These are phyloP conservation scores for Heliamphora exappendiculata DNA, from an alignment of 148 eudicot genomes.

Conservation along the genomic window DNA sequence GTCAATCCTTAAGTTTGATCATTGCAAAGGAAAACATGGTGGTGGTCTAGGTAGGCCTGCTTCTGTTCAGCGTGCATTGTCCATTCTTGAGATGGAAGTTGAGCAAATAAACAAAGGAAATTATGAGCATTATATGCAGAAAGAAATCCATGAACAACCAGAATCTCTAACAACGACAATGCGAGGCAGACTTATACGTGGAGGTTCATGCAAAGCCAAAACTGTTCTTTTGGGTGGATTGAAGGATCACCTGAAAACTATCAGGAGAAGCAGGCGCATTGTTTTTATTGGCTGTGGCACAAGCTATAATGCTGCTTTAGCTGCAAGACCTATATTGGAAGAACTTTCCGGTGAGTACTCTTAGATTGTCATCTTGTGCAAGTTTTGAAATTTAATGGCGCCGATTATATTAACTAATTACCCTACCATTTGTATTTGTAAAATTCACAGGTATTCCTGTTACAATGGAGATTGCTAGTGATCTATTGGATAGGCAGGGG, in stretches of 20 bases:
- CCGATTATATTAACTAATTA: neutral
- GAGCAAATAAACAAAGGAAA: constrained; percentile 91
- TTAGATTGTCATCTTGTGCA: constrained; percentile 6
- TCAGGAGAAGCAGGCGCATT: constrained; percentile 90
- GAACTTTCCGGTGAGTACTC: constrained; percentile 82
- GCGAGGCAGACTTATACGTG: constrained; percentile 95
- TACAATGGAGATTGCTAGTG: constrained; percentile 97
- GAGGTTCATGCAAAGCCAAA: constrained; percentile 80
- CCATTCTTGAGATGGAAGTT: constrained; percentile 91
- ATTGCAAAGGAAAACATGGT: constrained; percentile 47
- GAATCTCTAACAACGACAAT: constrained; percentile 89
- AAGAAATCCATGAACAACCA: constrained; percentile 89
- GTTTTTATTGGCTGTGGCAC: constrained; percentile 98
- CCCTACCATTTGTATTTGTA: neutral
- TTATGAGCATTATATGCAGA: constrained; percentile 90
- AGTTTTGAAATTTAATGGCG: neutral
- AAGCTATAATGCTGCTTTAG: constrained; percentile 97
- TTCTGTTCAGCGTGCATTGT: constrained; percentile 78
- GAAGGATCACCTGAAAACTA: constrained; percentile 91
- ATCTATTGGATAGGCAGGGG: constrained; percentile 93
- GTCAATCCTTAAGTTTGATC: constrained; percentile 72
- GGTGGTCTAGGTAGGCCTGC: constrained; percentile 37
- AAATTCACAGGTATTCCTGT: constrained; percentile 75
- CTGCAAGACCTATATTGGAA: constrained; percentile 89
- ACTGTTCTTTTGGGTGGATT: constrained; percentile 87